A percentile compares a stretch with the other conserved stretches of the same genome.
Evolutionary conservation across 1,284 basidiomycete genomes (phyloP).

Genomic region (Ustilago loliicola): DNA sequence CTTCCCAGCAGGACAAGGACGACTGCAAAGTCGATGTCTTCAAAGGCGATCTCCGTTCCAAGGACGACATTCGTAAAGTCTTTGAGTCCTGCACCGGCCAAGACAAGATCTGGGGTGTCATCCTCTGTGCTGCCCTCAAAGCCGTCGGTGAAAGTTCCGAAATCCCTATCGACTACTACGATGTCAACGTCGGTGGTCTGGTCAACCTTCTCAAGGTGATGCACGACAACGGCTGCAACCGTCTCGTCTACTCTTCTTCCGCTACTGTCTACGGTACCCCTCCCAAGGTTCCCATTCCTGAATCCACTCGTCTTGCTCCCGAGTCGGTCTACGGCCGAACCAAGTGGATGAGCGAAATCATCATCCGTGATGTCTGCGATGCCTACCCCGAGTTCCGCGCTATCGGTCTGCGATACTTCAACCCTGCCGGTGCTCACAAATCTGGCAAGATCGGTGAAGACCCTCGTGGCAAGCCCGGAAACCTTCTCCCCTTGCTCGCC

Average conservation of each 20-base stretch:
- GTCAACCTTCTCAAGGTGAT: conserved; percentile 73
- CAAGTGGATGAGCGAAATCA: conserved; percentile 92
- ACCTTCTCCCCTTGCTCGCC: conserved; percentile 91
- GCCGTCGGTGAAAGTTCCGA: conserved; percentile 98
- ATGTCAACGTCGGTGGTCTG: conserved; percentile 67
- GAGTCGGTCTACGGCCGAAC: conserved; percentile 95
- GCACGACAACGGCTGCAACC: conserved; percentile 83
- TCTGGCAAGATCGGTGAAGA: conserved; percentile 97
- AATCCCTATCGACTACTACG: conserved; percentile 80
- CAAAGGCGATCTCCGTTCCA: conserved; percentile 65
- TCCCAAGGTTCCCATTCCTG: conserved; percentile 91
- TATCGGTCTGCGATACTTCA: conserved; percentile 94
- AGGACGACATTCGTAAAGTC: conserved; percentile 56
- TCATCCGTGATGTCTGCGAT: conserved; percentile 89
- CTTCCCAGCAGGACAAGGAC: conserved; percentile 78
- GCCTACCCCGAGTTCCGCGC: conserved; percentile 83
- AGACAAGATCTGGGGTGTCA: conserved; percentile 86
- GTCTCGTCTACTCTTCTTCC: conserved; percentile 96
- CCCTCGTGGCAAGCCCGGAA: conserved; percentile 92
- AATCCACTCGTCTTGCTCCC: conserved; percentile 87
- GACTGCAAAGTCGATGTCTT: conserved; percentile 80
- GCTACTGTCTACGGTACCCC: conserved; percentile 99
- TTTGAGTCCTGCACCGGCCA: conserved; percentile 60
- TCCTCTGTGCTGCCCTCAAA: conserved; percentile 97
- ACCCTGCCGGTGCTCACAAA: conserved; percentile 95